Conservation (phyloP, 129 eudicot genomes). For the Flaveria linearis region DNA sequence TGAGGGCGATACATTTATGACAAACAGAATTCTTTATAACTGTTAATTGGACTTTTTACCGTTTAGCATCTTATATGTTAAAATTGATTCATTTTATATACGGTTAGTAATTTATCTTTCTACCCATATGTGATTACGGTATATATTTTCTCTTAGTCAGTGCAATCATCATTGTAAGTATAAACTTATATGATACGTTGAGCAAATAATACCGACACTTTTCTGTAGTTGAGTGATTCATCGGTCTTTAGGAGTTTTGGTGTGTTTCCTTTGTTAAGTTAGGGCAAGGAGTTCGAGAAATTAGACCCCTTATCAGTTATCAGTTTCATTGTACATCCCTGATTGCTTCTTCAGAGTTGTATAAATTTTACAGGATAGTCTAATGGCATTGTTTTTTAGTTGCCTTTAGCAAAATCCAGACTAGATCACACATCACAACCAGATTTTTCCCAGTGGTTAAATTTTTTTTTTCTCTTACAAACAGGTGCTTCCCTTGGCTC, state of each 20-base stretch:
- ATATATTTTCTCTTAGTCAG: background rate
- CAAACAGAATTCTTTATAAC: background rate
- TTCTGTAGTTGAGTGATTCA: background rate
- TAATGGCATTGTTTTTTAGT: background rate
- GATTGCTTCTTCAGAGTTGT: slow-evolving; percentile 13
- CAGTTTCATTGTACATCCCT: background rate
- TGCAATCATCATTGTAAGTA: background rate
- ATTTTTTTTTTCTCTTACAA: slow-evolving; percentile 4
- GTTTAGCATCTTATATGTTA: background rate
- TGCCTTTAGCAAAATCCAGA: background rate
- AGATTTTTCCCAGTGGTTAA: background rate
- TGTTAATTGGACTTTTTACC: slow-evolving; percentile 4
- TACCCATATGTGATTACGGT: background rate
- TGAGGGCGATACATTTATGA: background rate
- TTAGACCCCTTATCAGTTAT: background rate
- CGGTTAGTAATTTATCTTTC: slow-evolving; percentile 3
- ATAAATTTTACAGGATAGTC: background rate
- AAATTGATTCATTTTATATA: background rate
- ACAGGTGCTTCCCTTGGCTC: slow-evolving; percentile 88
- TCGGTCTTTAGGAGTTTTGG: background rate
- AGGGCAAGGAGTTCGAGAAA: background rate
- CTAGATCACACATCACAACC: background rate
- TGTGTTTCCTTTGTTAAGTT: background rate
- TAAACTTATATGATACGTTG: background rate
- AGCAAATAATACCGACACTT: background rate